Conservation (phyloP, 2,329 filamentous ascomycete genomes). For the Tetracladium maxilliforme region DNA sequence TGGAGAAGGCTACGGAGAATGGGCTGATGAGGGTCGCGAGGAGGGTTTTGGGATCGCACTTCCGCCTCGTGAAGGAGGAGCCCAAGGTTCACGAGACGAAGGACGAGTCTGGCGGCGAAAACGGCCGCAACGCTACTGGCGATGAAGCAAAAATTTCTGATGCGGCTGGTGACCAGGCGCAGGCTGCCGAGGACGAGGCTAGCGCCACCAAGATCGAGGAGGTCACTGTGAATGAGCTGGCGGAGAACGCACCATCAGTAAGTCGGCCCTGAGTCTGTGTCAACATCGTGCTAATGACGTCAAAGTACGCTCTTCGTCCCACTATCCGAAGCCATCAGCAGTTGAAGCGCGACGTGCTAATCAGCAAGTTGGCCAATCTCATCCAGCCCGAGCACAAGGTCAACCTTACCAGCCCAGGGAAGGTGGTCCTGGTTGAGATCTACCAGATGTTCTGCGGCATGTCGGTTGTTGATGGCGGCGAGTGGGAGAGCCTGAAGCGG, state of each 20-base stretch:
- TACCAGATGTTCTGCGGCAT: slow-evolving; percentile 68
- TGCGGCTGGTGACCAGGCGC: no score
- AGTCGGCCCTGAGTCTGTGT: no score
- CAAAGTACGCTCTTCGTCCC: slow-evolving; percentile 72
- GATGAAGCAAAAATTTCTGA: no score
- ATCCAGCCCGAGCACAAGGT: slow-evolving; percentile 59
- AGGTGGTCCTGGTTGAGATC: slow-evolving; percentile 66
- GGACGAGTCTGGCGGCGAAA: no score
- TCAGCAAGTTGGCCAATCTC: slow-evolving; percentile 50
- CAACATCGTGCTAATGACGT: no score
- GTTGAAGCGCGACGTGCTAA: slow-evolving; percentile 53
- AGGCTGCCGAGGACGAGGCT: no score
- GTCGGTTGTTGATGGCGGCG: slow-evolving; percentile 54
- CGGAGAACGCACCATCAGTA: no score
- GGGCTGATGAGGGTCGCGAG: slow-evolving; percentile 51
- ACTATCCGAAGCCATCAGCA: slow-evolving; percentile 59
- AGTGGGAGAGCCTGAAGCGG: slow-evolving; percentile 61
- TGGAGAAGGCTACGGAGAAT: slow-evolving; percentile 51
- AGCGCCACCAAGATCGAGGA: no score
- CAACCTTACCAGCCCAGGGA: slow-evolving; percentile 62
- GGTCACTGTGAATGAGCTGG: no score
- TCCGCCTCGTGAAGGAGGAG: slow-evolving; percentile 26
- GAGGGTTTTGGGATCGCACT: slow-evolving; percentile 47
- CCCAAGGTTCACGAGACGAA: no score
- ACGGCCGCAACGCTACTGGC: no score